These are phyloP conservation scores for Fusarium tricinctum DNA, from an alignment of 2,329 filamentous ascomycete genomes.

Conservation along the genomic window DNA sequence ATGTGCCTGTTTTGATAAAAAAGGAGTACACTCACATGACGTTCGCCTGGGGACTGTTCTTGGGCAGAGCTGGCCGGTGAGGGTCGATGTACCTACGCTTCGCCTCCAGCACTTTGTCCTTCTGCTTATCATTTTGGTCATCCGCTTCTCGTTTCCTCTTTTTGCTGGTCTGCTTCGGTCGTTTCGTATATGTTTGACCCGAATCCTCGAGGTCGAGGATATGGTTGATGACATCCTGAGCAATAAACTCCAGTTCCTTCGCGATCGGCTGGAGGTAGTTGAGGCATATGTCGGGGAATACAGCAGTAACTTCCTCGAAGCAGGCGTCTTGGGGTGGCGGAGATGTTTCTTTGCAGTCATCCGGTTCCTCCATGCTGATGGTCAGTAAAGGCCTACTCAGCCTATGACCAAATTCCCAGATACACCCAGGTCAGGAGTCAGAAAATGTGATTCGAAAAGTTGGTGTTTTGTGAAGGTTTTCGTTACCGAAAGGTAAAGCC, in stretches of 20 bases:
- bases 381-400: neutral
- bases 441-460: too few species aligned
- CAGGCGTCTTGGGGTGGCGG: slow-evolving; percentile 25
- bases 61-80: neutral
- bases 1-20: neutral
- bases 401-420: too few species aligned
- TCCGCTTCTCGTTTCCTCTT: slow-evolving; percentile 60
- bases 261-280: slow-evolving; percentile 54
- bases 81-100: slow-evolving; percentile 32
- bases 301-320: slow-evolving; percentile 27
- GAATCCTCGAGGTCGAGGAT: slow-evolving; percentile 59
- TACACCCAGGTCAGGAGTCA: neutral
- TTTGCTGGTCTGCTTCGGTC: slow-evolving; percentile 31
- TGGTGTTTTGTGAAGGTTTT: neutral
- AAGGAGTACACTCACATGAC: slow-evolving; percentile 26
- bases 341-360: neutral
- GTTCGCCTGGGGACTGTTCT: neutral
- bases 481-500: neutral
- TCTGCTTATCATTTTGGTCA: slow-evolving; percentile 34
- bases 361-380: slow-evolving; percentile 22
- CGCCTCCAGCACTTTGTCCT: slow-evolving; percentile 29
- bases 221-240: slow-evolving; percentile 53
- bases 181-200: slow-evolving; percentile 56
- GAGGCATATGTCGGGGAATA: slow-evolving; percentile 64
- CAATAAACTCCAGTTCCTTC: slow-evolving; percentile 47